These are phyloP conservation scores for Podila clonocystis DNA, from an alignment of 192 early-diverging fungal genomes.

Conservation along the genomic window DNA sequence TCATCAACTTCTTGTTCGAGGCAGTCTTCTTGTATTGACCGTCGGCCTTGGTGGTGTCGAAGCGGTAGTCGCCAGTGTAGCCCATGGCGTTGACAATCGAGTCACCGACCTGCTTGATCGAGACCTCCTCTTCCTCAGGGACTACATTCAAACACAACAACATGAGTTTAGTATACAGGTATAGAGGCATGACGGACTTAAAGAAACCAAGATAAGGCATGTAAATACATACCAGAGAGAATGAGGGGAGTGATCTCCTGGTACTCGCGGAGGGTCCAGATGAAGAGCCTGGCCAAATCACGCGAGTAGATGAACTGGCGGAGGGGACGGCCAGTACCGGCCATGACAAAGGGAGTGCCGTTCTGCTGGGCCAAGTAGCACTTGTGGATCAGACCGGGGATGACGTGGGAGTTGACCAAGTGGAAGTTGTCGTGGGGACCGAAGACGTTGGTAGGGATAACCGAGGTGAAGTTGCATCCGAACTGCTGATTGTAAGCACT, in stretches of 20 bases:
- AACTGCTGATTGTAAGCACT: slow-evolving; percentile 83
- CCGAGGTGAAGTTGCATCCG: slow-evolving; percentile 81
- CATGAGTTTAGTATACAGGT: too few relatives aligned
- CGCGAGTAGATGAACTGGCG: slow-evolving; percentile 87
- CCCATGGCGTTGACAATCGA: slow-evolving; percentile 75
- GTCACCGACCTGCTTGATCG: slow-evolving; percentile 81
- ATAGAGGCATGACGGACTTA: slow-evolving; percentile 5
- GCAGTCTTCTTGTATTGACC: slow-evolving; percentile 90
- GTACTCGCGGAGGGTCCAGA: slow-evolving; percentile 87
- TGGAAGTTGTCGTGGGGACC: slow-evolving; percentile 85
- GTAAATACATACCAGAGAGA: slow-evolving; percentile 69
- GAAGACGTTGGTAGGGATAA: slow-evolving; percentile 86
- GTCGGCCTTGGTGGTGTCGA: slow-evolving; percentile 78
- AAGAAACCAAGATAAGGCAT: background rate
- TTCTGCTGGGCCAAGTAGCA: slow-evolving; percentile 85
- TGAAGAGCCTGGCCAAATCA: slow-evolving; percentile 82
- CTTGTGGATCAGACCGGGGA: slow-evolving; percentile 84
- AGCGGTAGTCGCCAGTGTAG: slow-evolving; percentile 72
- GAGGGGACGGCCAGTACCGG: slow-evolving; percentile 79
- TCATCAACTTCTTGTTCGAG: slow-evolving; percentile 78
- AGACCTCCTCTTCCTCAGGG: slow-evolving; percentile 79
- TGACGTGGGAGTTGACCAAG: slow-evolving; percentile 82
- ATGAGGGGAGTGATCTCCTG: slow-evolving; percentile 82
- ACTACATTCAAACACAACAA: slow-evolving; percentile 66
- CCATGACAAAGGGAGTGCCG: slow-evolving; percentile 76